Base-by-base conservation (phyloP, 1,139 yeast genomes). In the Yamadazyma membranifaciens region DNA sequence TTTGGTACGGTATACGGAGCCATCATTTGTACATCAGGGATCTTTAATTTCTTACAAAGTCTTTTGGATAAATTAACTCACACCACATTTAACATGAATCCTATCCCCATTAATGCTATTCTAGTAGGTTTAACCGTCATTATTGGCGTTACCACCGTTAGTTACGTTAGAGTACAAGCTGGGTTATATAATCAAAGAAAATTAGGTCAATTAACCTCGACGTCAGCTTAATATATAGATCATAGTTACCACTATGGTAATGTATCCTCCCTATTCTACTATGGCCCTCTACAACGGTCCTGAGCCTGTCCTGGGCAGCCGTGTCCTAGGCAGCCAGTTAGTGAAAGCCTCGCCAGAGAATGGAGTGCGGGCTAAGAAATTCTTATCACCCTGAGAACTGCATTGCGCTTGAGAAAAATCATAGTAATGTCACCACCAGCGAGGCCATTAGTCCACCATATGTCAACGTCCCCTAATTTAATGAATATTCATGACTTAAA, bases 1-100 rank as follows among this genome's bases (percentile, higher is more conserved):
- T 71, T 71, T 50, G 77, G 77, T 6, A 69, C 75, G 3, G 68
- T 71, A 20, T 71, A 71, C 47, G 77, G 77, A 3, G 56, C 69
- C n/a, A 65, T 70, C 28, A 67, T 69, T 45, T 61, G 69, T 44
- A 57, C 68, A 33, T 62, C 74, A 5, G 77, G 77, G 12, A 48
- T 67, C 11, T 55, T 67, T 49, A 71, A 70, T 46, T 61, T 62
- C 44, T 54, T 60, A 30, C 76, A 70, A 48, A 62, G 65, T 38
- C 47, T 59, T 15, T 64, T 71, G 54, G 77, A 71, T 46, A 55
- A 54, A 34, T 50, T 59, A 46, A 71, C 76, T 4, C 76, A 71
- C 46, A 60, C 63, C 7, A 49, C 54, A 1, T 70, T 71, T 48
- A 49, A 62, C 12, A 69, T 69, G 73, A 63, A 71, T 48, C 77